Base-by-base conservation (phyloP, 2,329 filamentous ascomycete genomes). In the Hypoxylon sp. region DNA sequence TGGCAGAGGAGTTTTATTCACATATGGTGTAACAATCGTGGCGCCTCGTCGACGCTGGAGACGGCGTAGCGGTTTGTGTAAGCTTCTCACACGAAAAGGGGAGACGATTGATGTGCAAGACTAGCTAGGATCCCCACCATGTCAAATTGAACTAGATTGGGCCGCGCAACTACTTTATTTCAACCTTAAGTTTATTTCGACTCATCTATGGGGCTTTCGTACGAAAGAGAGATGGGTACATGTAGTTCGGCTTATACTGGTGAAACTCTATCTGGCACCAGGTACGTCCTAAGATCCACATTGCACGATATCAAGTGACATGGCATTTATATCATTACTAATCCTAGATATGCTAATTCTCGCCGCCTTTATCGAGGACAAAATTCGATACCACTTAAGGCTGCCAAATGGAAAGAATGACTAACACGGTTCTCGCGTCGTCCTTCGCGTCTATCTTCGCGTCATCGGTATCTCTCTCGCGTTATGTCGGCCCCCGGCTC, bases 381-480 rank as follows among this genome's bases (percentile, higher is more conserved):
- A 2, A 9, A 23, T 23, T 5, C 2, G 23, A 23, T 23, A 23
- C 5, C 23, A 23, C 9, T 17, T n/a, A 7, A 14, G 49, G 17
- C 49, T n/a, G n/a, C 7, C 14, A 45, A 5, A 9, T 21, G 25
- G 7, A 4, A 10, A 43, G 30, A 21, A 13, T 11, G n/a, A 45
- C 7, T 45, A 32, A 45, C 25, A 38, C 52, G 38, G 9, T 21
- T 1, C 25, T 45, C 52, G 38, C 41, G 38, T 30, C 19, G 30
- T 30, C 19, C 28, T 30, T 45, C 52, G 38, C 41, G 25, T 30
- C 19, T 43, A 19, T 13, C 38, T 45, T 56, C 52, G 52, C 52
- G 52, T 32, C 38, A 38, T 56, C 52, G 50, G 50, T 21, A 41
- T 52, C 5, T 41, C 21, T 53, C 23, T 53, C 34, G 52, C 23